phyloP scores from a whole-genome alignment of 2,329 filamentous ascomycete genomes.

The Ascosphaera apis region DNA sequence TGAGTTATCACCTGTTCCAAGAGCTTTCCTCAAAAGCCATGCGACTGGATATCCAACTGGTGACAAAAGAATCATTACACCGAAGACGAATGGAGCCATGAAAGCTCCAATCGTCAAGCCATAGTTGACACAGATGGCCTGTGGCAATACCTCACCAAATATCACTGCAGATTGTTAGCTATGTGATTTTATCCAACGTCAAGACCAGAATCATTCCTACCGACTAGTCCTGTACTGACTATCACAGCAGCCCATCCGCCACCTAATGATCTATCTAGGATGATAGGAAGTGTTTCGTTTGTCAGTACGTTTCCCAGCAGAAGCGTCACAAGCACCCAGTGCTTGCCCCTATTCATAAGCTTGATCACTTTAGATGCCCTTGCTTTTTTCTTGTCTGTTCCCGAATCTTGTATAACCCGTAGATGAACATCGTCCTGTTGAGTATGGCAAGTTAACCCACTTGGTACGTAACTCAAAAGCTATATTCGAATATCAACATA shows the following conservation, averaged over 20 bases:
- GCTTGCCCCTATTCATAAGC: slow-evolving; percentile 69
- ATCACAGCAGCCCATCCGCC: slow-evolving; percentile 88
- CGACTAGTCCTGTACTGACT: slow-evolving; percentile 80
- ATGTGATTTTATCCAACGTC: slow-evolving; percentile 1
- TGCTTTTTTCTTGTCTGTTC: slow-evolving; percentile 61
- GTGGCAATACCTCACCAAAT: slow-evolving; percentile 88
- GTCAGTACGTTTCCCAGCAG: slow-evolving; percentile 93
- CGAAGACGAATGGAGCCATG: slow-evolving; percentile 70
- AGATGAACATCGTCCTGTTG: slow-evolving; percentile 80
- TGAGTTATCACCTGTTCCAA: slow-evolving; percentile 72
- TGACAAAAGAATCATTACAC: slow-evolving; percentile 77
- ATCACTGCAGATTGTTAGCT: slow-evolving; percentile 43
- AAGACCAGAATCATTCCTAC: slow-evolving; percentile 26
- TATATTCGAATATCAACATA: slow-evolving; percentile 6
- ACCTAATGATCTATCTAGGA: slow-evolving; percentile 78
- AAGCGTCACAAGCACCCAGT: slow-evolving; percentile 92
- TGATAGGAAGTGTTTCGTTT: slow-evolving; percentile 87
- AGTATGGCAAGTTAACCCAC: not conserved
- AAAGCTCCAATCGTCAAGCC: slow-evolving; percentile 85
- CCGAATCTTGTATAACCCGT: slow-evolving; percentile 74
- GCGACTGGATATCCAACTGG: slow-evolving; percentile 87
- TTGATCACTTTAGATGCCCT: slow-evolving; percentile 64
- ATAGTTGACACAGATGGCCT: slow-evolving; percentile 89
- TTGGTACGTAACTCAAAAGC: not conserved
- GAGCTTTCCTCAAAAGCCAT: slow-evolving; percentile 76